These are phyloP conservation scores for Penicillium sp. DNA, from an alignment of 2,329 filamentous ascomycete species.

Conservation along the genomic window DNA sequence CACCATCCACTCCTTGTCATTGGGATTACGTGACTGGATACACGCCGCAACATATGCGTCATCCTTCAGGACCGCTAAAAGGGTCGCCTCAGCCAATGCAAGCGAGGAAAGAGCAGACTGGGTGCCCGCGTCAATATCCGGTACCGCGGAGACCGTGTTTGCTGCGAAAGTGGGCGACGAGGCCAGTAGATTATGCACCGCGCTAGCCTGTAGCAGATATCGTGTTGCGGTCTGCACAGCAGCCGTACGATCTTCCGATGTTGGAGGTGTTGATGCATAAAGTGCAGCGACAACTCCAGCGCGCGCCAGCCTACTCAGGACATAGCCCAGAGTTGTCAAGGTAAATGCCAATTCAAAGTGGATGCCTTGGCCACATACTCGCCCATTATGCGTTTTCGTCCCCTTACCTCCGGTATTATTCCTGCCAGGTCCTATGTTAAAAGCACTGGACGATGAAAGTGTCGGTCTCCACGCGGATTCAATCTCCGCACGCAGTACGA, in stretches of 20 bases:
- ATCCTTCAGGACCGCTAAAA: conserved; percentile 88
- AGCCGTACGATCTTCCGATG: conserved; percentile 67
- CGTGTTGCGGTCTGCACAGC: conserved; percentile 75
- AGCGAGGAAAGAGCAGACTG: conserved; percentile 54
- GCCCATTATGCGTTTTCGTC: conserved; percentile 58
- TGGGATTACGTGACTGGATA: conserved; percentile 76
- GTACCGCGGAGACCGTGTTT: conserved; percentile 18
- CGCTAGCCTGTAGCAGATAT: conserved; percentile 74
- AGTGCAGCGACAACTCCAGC: conserved; percentile 68
- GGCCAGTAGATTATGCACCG: conserved; percentile 73
- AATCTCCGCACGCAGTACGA: conserved; percentile 68
- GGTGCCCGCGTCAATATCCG: conserved; percentile 51
- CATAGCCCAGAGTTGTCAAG: conserved; percentile 74
- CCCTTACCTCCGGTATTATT: conserved; percentile 8
- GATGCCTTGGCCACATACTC: conserved; percentile 71
- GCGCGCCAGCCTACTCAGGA: conserved; percentile 72
- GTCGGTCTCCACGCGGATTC: conserved; percentile 81
- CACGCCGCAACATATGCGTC: conserved; percentile 87
- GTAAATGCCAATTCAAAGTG: conserved; percentile 83
- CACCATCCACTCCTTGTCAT: conserved; percentile 96
- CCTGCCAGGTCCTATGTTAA: neutral
- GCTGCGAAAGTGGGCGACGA: conserved; percentile 52
- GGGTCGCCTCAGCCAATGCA: conserved; percentile 81
- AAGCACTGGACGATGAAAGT: conserved; percentile 58
- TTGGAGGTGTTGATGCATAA: conserved; percentile 65